phyloP scores from a whole-genome alignment of 306 rosid genomes.

The Calophaca sinica region DNA sequence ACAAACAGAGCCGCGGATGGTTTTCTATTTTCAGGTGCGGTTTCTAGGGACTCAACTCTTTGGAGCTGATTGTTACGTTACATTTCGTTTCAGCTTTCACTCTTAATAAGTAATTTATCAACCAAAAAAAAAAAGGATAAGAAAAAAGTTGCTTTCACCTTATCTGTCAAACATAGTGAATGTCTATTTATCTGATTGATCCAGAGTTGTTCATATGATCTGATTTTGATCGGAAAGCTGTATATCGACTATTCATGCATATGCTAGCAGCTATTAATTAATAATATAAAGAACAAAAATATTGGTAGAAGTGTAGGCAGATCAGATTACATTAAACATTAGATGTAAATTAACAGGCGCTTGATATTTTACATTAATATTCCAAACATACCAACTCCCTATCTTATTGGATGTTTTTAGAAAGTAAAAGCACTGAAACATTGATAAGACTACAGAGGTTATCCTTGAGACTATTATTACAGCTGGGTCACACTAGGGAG shows the following conservation, averaged over 20 bases:
- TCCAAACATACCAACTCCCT: conserved; percentile 44
- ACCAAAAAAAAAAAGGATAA: not conserved
- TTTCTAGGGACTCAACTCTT: no score
- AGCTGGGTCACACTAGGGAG: conserved; percentile 50
- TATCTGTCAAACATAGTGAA: not conserved
- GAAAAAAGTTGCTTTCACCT: not conserved
- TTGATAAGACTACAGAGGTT: conserved; percentile 45
- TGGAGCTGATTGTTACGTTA: no score
- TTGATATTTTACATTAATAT: conserved; percentile 52
- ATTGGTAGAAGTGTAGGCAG: conserved; percentile 3
- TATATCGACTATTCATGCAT: not conserved
- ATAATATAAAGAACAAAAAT: conserved; percentile 29
- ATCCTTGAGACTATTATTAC: conserved; percentile 51
- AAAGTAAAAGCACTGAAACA: conserved; percentile 55
- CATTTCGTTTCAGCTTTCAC: no score
- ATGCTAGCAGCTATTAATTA: not conserved
- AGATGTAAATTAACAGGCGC: conserved; percentile 41
- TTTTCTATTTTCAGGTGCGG: no score
- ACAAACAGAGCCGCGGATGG: no score
- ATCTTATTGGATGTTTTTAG: conserved; percentile 49
- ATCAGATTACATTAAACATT: conserved; percentile 33
- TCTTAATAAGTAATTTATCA: no score
- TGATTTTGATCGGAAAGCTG: conserved; percentile 3
- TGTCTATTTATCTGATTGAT: not conserved
- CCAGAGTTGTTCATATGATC: not conserved